Percentiles rank a stretch among this genome's conserved stretches.
phyloP scores from a whole-genome alignment of 2,329 filamentous ascomycete genomes.

The Neonectria magnoliae region DNA sequence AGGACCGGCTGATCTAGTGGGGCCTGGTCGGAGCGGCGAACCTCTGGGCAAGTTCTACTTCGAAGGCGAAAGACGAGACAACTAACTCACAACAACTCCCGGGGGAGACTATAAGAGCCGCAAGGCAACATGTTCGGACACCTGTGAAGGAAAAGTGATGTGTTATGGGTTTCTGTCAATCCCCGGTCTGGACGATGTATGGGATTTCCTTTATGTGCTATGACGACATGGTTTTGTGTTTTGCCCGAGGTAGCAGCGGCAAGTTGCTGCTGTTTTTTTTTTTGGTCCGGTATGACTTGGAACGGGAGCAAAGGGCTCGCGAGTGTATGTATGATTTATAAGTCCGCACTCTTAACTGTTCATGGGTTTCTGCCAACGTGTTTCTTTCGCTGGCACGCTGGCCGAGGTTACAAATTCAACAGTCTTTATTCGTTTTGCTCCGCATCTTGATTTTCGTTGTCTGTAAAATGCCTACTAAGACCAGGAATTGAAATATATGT shows the following conservation, averaged over 20 bases:
- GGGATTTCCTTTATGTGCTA: conserved; percentile 11
- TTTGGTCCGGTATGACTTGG: background rate
- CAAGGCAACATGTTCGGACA: conserved; percentile 4
- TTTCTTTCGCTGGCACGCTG: background rate
- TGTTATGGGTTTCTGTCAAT: conserved; percentile 7
- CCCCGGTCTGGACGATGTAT: conserved; percentile 3
- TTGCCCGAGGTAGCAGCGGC: background rate
- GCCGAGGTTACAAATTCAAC: background rate
- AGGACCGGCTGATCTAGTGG: conserved; percentile 53
- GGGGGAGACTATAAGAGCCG: conserved; percentile 11
- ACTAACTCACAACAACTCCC: conserved; percentile 9
- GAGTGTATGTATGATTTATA: conserved; percentile 3
- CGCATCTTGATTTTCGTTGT: background rate
- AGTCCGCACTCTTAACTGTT: background rate
- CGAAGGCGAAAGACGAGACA: conserved; percentile 54
- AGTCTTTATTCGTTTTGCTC: background rate
- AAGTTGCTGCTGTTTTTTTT: background rate
- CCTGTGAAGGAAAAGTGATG: conserved; percentile 3
- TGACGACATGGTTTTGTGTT: background rate
- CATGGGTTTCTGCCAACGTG: background rate
- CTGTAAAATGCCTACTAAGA: background rate
- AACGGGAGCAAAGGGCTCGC: background rate
- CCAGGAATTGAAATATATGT: background rate
- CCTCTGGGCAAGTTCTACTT: conserved; percentile 69
- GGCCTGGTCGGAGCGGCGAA: conserved; percentile 55